Evolutionary conservation across 306 rosid species (phyloP), one percentile per base, ranked within the genome.

Genomic region (Bauhinia variegata): DNA sequence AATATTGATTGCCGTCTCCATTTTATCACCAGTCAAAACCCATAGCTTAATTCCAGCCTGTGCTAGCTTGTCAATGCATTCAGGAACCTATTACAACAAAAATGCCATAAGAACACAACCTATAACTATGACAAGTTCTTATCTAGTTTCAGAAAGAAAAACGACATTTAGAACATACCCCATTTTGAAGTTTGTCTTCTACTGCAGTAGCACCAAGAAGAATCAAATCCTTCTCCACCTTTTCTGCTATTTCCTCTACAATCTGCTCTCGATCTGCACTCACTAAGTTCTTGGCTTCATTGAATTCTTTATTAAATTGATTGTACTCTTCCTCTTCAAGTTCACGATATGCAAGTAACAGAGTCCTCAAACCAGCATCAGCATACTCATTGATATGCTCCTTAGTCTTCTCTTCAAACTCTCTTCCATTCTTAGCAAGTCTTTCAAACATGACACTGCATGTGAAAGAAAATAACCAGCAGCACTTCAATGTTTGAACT

Each of bases 161-260:
- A 16, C 11, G 11, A 56, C 46, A 47, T 43, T 52, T 32, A 33
- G 50, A 56, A 59, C 86, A 31, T 81, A 93, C 98, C 92, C 99
- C 99, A 38, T 86, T 79, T 80, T 95, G 99, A 77, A 95, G 87
- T 65, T 95, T 95, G 83, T 95, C 99, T 85, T 95, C 99, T 79
- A 95, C 99, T 18, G 99, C 99, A 60, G 99, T 95, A 63, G 97
- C 99, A 67, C 99, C 99, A 41, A 95, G 97, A 77, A 90, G 97
- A 82, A 95, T 86, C 67, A 90, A 75, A 72, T 95, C 86, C 80
- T 79, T 89, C 88, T 95, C 99, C 17, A 95, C 72, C 44, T 65
- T 84, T 79, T 88, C 84, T 32, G 85, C 77, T 68, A 80, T 79
- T 34, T 61, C 83, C 81, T 95, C 99, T 0, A 95, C 79, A 58